Percentiles rank a stretch among this genome's conserved stretches.
phyloP scores from a whole-genome alignment of 495 filamentous ascomycete genomes.

The Neurospora sp. region DNA sequence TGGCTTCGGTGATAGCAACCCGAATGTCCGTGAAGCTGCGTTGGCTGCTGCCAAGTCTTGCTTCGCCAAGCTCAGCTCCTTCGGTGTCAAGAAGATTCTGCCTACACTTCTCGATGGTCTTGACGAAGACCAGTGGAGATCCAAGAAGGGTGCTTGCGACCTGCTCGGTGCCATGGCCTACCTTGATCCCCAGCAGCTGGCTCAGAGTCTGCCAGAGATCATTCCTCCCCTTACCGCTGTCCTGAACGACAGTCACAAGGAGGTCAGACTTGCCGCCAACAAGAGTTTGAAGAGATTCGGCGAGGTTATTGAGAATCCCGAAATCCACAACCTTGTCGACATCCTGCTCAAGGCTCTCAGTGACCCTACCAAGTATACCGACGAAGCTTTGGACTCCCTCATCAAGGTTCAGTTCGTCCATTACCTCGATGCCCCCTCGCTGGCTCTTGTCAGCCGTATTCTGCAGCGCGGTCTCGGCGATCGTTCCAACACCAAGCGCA shows the following conservation, averaged over 20 bases:
- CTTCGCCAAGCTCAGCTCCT: constrained; percentile 87
- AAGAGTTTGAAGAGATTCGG: constrained; percentile 94
- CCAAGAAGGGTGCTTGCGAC: constrained; percentile 96
- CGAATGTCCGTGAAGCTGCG: constrained; percentile 86
- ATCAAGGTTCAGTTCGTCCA: constrained; percentile 96
- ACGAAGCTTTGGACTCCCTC: constrained; percentile 83
- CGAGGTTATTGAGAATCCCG: constrained; percentile 95
- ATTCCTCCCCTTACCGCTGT: constrained; percentile 91
- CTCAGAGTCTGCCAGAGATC: constrained; percentile 84
- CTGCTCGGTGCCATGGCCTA: constrained; percentile 96
- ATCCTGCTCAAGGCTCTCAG: constrained; percentile 93
- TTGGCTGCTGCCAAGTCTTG: constrained; percentile 89
- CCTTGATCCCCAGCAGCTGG: constrained; percentile 86
- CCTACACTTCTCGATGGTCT: constrained; percentile 88
- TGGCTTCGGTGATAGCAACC: constrained; percentile 79
- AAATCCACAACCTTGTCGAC: constrained; percentile 82
- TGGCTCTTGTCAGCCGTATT: constrained; percentile 90
- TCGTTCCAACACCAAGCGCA: constrained; percentile 86
- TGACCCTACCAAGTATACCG: constrained; percentile 94
- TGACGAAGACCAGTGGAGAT: constrained; percentile 92
- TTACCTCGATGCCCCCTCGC: constrained; percentile 89
- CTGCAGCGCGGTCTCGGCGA: constrained; percentile 86
- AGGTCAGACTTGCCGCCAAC: constrained; percentile 84
- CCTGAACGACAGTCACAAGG: constrained; percentile 95
- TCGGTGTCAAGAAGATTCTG: constrained; percentile 87